Evolutionary conservation across 805 yeast genomes (phyloP).

Genomic region (Ogataea corticis): DNA sequence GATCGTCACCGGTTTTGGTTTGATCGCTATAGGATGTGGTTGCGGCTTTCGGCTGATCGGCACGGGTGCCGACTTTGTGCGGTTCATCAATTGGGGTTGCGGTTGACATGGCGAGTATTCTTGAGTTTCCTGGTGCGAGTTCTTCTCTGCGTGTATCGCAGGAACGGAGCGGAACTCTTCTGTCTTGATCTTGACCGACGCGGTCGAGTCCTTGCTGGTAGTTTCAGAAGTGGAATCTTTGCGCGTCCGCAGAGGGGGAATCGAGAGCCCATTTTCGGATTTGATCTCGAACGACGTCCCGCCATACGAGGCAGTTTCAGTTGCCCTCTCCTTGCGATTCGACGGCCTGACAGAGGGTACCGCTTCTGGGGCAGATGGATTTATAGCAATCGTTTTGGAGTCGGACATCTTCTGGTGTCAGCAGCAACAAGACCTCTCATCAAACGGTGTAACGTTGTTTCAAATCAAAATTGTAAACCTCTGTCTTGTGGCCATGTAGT

Average conservation of each 20-base stretch:
- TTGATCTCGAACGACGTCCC: background rate
- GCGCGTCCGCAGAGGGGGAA: background rate
- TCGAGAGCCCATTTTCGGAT: background rate
- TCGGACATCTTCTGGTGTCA: background rate
- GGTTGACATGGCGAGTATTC: background rate
- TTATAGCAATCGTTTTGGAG: background rate
- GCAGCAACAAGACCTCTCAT: background rate
- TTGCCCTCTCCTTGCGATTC: no score
- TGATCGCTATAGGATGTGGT: conserved; percentile 33
- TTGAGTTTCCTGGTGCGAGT: background rate
- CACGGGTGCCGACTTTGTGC: conserved; percentile 15
- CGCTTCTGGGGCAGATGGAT: background rate
- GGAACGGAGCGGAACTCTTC: background rate
- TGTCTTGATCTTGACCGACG: background rate
- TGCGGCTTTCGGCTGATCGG: conserved; percentile 13
- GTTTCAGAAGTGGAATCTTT: background rate
- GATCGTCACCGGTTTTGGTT: conserved; percentile 29
- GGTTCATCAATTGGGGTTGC: conserved; percentile 7
- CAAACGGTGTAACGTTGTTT: no score
- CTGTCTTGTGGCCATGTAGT: no score
- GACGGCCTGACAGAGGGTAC: conserved; percentile 1
- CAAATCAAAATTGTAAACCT: no score
- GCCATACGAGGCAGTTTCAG: no score
- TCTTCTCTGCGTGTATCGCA: background rate
- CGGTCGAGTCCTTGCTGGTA: background rate